Evolutionary conservation across 1,284 basidiomycete genomes (phyloP), one percentile per base, ranked within the genome.

Genomic region (Meira miltonrushii): DNA sequence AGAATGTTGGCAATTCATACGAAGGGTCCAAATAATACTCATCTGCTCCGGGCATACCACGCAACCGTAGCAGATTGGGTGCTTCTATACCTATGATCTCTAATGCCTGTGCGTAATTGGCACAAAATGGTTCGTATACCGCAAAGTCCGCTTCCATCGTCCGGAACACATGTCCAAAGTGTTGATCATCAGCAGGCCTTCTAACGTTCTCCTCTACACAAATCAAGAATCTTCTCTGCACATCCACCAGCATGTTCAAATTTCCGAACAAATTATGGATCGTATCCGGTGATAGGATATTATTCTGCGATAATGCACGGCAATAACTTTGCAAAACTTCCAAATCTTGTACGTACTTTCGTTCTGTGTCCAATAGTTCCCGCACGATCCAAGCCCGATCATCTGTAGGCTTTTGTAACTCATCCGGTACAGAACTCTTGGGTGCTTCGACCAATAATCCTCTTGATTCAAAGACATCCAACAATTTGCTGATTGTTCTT

Each of bases 281-380:
- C 46, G 92, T 94, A 79, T 97, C 94, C 66, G 90, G 87, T 72
- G 93, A 88, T 64, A 98, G 86, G 59, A 90, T 84, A 70, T 90
- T 89, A 69, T 85, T 85, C 78, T 88, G 85, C 8, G 89, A 84
- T 59, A 97, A 82, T 13, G 76, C 71, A 10, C 74, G 67, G 50
- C 79, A 75, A 50, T 80, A 81, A 64, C 77, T 77, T 67, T 81
- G 76, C 84, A 99, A 87, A 72, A 93, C 87, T 79, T 99, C 95
- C 58, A 99, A 82, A 80, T 98, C 94, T 79, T 94, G 90, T 15
- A 99, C 94, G 79, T 94, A 98, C 81, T 95, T 96, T 56, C 94
- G 86, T 79, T 99, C 95, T 2, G 90, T 93, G 77, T 92, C 89
- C 54, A 95, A 85, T 68, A 94, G 86, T 79, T 95, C 92, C 67